Conservation (phyloP, 495 filamentous ascomycete species). For the Hypoxylon rickii region DNA sequence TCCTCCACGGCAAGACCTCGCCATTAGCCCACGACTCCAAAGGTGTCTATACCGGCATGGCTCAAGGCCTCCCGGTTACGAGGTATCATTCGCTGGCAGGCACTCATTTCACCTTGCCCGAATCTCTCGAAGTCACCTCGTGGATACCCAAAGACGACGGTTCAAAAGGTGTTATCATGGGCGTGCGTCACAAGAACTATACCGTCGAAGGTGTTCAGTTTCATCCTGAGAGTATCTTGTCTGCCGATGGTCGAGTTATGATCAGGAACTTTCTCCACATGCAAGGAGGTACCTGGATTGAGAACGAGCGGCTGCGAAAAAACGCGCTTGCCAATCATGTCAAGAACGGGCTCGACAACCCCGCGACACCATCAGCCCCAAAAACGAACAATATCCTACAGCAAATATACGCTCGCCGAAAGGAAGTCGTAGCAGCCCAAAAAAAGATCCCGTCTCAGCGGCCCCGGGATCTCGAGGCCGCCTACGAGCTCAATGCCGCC, state of each 20-base stretch:
- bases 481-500: constrained; percentile 79
- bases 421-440: constrained; percentile 75
- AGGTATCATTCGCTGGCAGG: constrained; percentile 96
- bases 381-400: constrained; percentile 86
- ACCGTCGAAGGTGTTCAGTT: constrained; percentile 95
- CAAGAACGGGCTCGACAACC: constrained; percentile 23
- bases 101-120: constrained; percentile 84
- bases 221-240: constrained; percentile 96
- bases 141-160: constrained; percentile 72
- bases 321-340: constrained; percentile 29
- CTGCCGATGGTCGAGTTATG: constrained; percentile 84
- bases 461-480: constrained; percentile 81
- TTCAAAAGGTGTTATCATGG: constrained; percentile 88
- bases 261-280: constrained; percentile 88
- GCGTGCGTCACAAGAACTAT: constrained; percentile 88
- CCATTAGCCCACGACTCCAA: constrained; percentile 83
- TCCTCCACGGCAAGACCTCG: constrained; percentile 96
- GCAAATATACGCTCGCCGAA: constrained; percentile 86
- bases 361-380: constrained; percentile 36
- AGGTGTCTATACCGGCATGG: constrained; percentile 80
- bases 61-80: constrained; percentile 82
- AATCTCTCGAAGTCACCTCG: constrained; percentile 88
- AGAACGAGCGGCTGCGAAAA: constrained; percentile 64
- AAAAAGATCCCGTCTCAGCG: constrained; percentile 85
- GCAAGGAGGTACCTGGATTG: constrained; percentile 87